Base-by-base conservation (phyloP, 2,329 filamentous ascomycete genomes). In the Dothiorella sarmentorum region DNA sequence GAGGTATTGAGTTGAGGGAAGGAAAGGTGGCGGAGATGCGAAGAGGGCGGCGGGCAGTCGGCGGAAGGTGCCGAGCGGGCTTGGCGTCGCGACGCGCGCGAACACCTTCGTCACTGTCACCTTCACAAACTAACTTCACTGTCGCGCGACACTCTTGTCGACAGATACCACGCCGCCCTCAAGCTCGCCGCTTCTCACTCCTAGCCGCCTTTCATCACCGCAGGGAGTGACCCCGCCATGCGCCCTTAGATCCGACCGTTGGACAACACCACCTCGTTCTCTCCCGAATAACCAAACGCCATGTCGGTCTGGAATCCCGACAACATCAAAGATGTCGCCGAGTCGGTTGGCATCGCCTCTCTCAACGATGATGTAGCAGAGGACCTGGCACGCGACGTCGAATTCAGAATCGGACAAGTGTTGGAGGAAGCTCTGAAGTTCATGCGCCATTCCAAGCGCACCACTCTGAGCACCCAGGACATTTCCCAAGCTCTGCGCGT, bases 401-500 rank as follows among this genome's bases (percentile, higher is more conserved):
- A 99, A 76, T 99, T 94, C 72, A 89, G 94, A 61, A 84, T 99
- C 65, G 89, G 90, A 44, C 92, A 97, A 75, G 90, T 97, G 63
- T 85, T 99, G 63, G 88, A 96, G 67, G 93, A 97, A 76, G 89
- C 92, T 3, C 81, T 97, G 67, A 95, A 96, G 71, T 94, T 95
- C 73, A 99, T 99, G 94, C 90, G 91, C 67, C 89, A 93, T 68
- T 85, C 87, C 20, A 89, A 90, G 72, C 86, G 94, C 62, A 97
- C 91, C 1, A 87, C 89, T 0, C 80, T 99, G 64, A 91, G 87
- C 18, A 95, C 94, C 51, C 89, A 93, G 68, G 94, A 99, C 74
- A 85, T 97, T 59, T 87, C 90, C 45, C 87, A 93, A 64, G 94
- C 94, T 3, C 78, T 99, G 63, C 86, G 86, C 62, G 85, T 92